phyloP scores from a whole-genome alignment of 768 basidiomycete species.

The Lactarius pseudohatsudake region DNA sequence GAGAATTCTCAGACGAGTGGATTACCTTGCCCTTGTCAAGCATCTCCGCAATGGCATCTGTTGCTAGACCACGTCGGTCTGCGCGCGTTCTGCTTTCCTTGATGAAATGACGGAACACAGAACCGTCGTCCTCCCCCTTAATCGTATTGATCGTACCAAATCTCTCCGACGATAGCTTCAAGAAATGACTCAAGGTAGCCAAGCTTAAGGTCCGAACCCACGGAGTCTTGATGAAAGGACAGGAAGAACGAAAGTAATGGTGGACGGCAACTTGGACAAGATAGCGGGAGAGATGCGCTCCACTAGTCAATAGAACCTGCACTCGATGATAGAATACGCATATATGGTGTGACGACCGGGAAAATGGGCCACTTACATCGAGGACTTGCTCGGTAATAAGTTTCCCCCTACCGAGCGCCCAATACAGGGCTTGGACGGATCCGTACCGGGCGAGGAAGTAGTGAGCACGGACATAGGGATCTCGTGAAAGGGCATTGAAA shows the following conservation, averaged over 20 bases:
- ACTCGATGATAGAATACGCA: slow-evolving; percentile 16
- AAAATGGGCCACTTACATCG: slow-evolving; percentile 24
- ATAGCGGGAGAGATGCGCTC: slow-evolving; percentile 78
- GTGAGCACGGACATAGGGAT: slow-evolving; percentile 72
- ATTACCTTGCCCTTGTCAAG: slow-evolving; percentile 69
- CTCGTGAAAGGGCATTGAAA: slow-evolving; percentile 60
- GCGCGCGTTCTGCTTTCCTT: slow-evolving; percentile 67
- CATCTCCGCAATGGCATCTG: slow-evolving; percentile 64
- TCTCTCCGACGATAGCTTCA: slow-evolving; percentile 53
- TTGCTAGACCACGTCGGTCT: slow-evolving; percentile 56
- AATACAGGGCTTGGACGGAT: slow-evolving; percentile 64
- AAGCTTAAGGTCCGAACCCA: slow-evolving; percentile 71
- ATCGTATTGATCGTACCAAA: slow-evolving; percentile 67
- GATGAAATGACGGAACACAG: slow-evolving; percentile 60
- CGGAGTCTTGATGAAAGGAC: slow-evolving; percentile 70
- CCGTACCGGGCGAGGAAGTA: slow-evolving; percentile 80
- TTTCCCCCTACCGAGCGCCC: slow-evolving; percentile 71
- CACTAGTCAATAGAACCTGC: slow-evolving; percentile 71
- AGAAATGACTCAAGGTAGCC: slow-evolving; percentile 61
- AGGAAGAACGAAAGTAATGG: slow-evolving; percentile 71
- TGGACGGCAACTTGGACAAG: slow-evolving; percentile 75
- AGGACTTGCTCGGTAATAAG: slow-evolving; percentile 24
- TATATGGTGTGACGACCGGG: slow-evolving; percentile 8
- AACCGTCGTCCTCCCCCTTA: slow-evolving; percentile 77
- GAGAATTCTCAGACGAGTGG: slow-evolving; percentile 26